These are phyloP conservation scores for Prunus mongolica DNA, from an alignment of 306 rosid species.

Conservation along the genomic window DNA sequence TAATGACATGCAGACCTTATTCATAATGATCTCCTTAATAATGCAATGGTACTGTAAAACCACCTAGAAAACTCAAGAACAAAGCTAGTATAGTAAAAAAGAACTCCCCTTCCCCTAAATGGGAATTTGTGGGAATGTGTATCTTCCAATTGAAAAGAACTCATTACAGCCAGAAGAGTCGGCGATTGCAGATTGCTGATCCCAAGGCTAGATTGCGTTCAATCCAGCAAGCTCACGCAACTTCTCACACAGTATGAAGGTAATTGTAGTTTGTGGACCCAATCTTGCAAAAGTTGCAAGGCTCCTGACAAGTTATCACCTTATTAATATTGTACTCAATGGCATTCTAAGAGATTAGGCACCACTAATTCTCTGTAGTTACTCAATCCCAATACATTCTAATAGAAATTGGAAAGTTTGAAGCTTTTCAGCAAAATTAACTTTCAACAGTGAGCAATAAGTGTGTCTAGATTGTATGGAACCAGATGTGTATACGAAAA, in stretches of 20 bases:
- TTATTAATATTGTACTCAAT: background rate
- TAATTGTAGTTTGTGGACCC: conserved; percentile 94
- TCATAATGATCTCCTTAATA: background rate
- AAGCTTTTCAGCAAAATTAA: background rate
- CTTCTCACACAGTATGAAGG: conserved; percentile 80
- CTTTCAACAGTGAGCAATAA: background rate
- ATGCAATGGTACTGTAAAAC: background rate
- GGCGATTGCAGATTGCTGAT: conserved; percentile 12
- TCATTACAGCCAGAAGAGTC: background rate
- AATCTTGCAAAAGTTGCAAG: conserved; percentile 78
- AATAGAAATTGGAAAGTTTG: background rate
- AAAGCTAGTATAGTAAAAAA: background rate
- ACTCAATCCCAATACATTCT: too few relatives aligned
- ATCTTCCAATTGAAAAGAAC: background rate
- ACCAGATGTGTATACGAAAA: background rate
- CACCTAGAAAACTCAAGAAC: background rate
- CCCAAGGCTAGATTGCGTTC: conserved; percentile 54
- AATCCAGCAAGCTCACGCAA: conserved; percentile 74
- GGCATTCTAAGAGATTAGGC: background rate
- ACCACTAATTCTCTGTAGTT: background rate
- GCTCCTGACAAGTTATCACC: conserved; percentile 51
- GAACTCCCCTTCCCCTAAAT: background rate
- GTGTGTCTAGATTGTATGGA: background rate
- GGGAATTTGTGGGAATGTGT: background rate
- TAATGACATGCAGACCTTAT: background rate